phyloP scores from a whole-genome alignment of 768 basidiomycete genomes.

The Termitomyces sp. region DNA sequence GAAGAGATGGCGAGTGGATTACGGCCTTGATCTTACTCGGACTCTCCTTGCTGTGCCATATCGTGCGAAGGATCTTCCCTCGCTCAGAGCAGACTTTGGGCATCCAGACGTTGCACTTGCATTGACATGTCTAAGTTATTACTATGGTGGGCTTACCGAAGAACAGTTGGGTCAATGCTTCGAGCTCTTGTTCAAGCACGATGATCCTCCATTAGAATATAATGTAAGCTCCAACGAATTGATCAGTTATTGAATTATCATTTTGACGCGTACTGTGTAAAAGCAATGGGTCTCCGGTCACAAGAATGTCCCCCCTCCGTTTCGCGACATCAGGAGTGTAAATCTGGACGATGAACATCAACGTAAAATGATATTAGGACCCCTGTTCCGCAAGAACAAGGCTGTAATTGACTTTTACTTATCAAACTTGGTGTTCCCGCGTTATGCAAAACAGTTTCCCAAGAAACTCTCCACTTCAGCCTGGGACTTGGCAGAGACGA shows the following conservation, averaged over 20 bases:
- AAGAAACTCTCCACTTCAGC: conserved; percentile 41
- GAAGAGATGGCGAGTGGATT: conserved; percentile 47
- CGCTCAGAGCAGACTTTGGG: conserved; percentile 41
- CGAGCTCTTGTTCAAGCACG: conserved; percentile 29
- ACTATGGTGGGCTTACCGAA: conserved; percentile 38
- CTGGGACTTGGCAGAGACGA: conserved; percentile 47
- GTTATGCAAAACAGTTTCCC: conserved; percentile 42
- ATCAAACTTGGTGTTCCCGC: conserved; percentile 41
- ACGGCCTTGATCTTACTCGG: conserved; percentile 37
- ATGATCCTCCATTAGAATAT: conserved; percentile 38
- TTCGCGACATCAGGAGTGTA: conserved; percentile 30
- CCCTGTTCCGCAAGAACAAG: conserved; percentile 30
- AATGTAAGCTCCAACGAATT: conserved; percentile 8
- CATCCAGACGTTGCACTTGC: conserved; percentile 44
- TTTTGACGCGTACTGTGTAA: not conserved
- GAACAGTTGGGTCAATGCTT: conserved; percentile 33
- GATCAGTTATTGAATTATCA: not conserved
- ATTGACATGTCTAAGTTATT: conserved; percentile 44
- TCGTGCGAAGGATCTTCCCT: conserved; percentile 46
- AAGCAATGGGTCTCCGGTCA: conserved; percentile 3
- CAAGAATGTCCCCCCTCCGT: conserved; percentile 20
- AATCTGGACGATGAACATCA: conserved; percentile 36
- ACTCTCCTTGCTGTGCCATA: conserved; percentile 48
- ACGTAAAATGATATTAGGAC: conserved; percentile 20
- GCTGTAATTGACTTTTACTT: conserved; percentile 43